Conservation (phyloP, 2,329 filamentous ascomycete genomes). For the Colletotrichum zoysiae region DNA sequence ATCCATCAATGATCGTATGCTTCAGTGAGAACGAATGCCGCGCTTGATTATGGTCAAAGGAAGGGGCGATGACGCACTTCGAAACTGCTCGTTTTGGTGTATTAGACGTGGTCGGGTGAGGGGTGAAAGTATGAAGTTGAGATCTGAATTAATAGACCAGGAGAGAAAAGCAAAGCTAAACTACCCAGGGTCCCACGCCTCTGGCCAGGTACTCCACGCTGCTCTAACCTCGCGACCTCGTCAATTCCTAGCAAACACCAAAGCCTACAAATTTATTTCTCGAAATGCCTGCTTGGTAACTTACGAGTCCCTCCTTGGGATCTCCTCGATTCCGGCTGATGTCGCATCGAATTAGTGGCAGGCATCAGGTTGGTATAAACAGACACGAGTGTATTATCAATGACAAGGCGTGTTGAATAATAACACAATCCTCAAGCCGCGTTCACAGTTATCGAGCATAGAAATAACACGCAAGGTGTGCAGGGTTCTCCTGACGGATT, state of each 20-base stretch:
- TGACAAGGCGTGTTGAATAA: background rate
- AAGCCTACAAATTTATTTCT: background rate
- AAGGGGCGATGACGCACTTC: background rate
- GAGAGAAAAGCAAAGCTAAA: background rate
- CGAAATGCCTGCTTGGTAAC: too few species aligned
- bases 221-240: background rate
- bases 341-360: background rate
- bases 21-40: background rate
- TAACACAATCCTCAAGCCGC: background rate
- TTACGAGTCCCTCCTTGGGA: background rate
- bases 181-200: conserved; percentile 5
- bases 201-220: background rate
- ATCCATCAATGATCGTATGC: background rate
- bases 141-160: background rate
- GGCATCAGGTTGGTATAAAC: background rate
- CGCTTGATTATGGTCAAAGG: background rate
- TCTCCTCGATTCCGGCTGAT: background rate
- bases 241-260: background rate
- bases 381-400: background rate
- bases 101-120: background rate
- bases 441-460: background rate
- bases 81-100: background rate
- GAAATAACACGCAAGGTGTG: background rate
- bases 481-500: background rate
- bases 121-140: conserved; percentile 6